Evolutionary conservation across 1,284 basidiomycete species (phyloP).

Genomic region (Hemileia vastatrix): DNA sequence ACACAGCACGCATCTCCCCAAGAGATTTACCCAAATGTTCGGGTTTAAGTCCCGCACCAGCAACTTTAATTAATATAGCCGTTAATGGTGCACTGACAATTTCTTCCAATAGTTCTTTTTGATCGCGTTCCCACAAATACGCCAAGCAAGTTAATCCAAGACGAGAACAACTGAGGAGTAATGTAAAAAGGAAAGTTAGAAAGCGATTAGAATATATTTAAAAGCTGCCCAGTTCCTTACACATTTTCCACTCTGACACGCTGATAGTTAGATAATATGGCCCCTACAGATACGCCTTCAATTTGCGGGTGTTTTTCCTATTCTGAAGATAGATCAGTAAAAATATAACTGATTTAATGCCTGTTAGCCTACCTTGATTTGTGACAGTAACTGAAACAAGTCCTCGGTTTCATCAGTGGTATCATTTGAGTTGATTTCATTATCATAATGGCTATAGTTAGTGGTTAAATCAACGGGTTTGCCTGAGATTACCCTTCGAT

Average conservation of each 20-base stretch:
- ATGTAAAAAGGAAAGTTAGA: too few relatives aligned
- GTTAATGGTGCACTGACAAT: slow-evolving; percentile 75
- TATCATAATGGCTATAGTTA: slow-evolving; percentile 67
- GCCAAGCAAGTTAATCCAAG: slow-evolving; percentile 68
- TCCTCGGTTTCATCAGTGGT: slow-evolving; percentile 85
- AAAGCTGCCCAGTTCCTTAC: slow-evolving; percentile 52
- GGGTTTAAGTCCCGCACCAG: slow-evolving; percentile 75
- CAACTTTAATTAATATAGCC: slow-evolving; percentile 87
- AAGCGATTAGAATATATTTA: too few relatives aligned
- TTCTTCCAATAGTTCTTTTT: slow-evolving; percentile 68
- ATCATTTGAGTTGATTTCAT: slow-evolving; percentile 41
- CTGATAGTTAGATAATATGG: slow-evolving; percentile 96
- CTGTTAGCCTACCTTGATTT: slow-evolving; percentile 59
- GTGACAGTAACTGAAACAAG: slow-evolving; percentile 62
- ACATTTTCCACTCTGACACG: slow-evolving; percentile 95
- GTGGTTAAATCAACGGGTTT: slow-evolving; percentile 66
- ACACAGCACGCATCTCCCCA: slow-evolving; percentile 61
- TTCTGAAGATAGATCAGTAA: too few relatives aligned
- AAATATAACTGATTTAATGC: background rate
- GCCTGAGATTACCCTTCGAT: slow-evolving; percentile 69
- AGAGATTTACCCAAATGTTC: slow-evolving; percentile 69
- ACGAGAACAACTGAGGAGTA: slow-evolving; percentile 62
- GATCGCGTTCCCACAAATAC: slow-evolving; percentile 90
- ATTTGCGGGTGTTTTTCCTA: slow-evolving; percentile 73
- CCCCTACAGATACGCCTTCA: slow-evolving; percentile 85